Evolutionary conservation across 2,329 filamentous ascomycete species (phyloP).

Genomic region (Colletotrichum liaoningense): DNA sequence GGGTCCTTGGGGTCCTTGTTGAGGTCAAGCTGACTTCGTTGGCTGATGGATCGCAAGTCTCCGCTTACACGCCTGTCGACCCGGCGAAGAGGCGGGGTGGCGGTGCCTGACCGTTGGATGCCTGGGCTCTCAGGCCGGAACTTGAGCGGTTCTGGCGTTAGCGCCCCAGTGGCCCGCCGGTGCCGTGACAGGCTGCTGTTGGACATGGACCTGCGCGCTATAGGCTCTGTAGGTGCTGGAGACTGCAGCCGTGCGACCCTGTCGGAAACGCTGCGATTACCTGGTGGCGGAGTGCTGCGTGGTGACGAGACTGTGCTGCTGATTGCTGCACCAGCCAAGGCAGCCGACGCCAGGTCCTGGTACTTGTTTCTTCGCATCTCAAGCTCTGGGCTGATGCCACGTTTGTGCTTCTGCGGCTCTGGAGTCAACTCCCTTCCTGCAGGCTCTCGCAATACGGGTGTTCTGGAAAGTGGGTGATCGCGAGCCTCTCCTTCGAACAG

Average conservation of each 20-base stretch:
- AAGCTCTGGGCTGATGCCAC: constrained; percentile 35
- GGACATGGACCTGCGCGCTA: constrained; percentile 58
- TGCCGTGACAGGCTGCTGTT: constrained; percentile 65
- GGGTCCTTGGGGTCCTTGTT: constrained; percentile 29
- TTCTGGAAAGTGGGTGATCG: constrained; percentile 47
- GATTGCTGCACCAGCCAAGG: constrained; percentile 37
- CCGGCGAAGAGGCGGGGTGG: constrained; percentile 78
- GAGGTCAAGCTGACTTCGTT: constrained; percentile 54
- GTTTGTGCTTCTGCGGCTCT: constrained; percentile 57
- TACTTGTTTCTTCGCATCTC: constrained; percentile 41
- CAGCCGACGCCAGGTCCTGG: constrained; percentile 45
- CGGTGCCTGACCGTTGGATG: constrained; percentile 62
- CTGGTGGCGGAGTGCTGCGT: constrained; percentile 27
- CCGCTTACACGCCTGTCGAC: constrained; percentile 77
- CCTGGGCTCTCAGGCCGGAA: constrained; percentile 74
- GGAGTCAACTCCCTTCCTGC: constrained; percentile 46
- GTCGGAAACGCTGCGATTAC: constrained; percentile 52
- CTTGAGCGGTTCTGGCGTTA: constrained; percentile 63
- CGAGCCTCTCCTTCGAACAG: constrained; percentile 32
- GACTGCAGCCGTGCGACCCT: constrained; percentile 40
- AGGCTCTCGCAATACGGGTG: constrained; percentile 55
- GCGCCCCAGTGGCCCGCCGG: constrained; percentile 40
- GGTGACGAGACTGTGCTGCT: constrained; percentile 19
- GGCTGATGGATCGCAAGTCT: constrained; percentile 78
- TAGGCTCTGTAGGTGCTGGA: constrained; percentile 36